Evolutionary conservation across 257 asterid genomes (phyloP).

Genomic region (Solanum sitiens): DNA sequence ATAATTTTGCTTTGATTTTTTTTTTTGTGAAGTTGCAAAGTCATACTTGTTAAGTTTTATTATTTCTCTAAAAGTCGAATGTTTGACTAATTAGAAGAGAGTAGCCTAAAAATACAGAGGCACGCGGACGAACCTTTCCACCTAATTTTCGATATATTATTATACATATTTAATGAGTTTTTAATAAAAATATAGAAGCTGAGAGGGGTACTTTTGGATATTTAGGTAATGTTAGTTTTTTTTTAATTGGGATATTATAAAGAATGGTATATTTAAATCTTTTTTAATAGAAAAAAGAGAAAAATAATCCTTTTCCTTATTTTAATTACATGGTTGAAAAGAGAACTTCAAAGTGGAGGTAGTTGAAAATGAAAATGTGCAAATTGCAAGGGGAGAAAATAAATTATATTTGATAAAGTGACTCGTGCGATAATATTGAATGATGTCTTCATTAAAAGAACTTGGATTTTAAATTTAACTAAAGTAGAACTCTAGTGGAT

Average conservation of each 20-base stretch:
- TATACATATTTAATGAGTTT: too few species aligned
- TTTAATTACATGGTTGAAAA: not conserved
- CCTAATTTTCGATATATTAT: not conserved
- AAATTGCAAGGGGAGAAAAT: not conserved
- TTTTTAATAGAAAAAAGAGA: not conserved
- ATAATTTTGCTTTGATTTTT: not conserved
- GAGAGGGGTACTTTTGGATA: not conserved
- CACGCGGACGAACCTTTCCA: not conserved
- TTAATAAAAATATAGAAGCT: too few species aligned
- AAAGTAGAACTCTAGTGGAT: not conserved
- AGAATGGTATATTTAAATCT: not conserved
- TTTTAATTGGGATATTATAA: not conserved
- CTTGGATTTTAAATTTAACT: not conserved
- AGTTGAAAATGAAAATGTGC: not conserved
- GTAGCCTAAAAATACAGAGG: not conserved
- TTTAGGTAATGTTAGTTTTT: not conserved
- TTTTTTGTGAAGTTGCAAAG: not conserved
- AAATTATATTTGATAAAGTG: not conserved
- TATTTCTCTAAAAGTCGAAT: not conserved
- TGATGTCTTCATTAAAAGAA: not conserved
- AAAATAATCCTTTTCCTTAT: not conserved
- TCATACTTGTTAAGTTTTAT: not conserved
- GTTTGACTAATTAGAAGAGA: not conserved
- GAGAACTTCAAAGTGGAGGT: not conserved
- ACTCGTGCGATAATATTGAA: not conserved